Evolutionary conservation across 1,284 basidiomycete genomes (phyloP).

Genomic region (Boletus subluridellus): DNA sequence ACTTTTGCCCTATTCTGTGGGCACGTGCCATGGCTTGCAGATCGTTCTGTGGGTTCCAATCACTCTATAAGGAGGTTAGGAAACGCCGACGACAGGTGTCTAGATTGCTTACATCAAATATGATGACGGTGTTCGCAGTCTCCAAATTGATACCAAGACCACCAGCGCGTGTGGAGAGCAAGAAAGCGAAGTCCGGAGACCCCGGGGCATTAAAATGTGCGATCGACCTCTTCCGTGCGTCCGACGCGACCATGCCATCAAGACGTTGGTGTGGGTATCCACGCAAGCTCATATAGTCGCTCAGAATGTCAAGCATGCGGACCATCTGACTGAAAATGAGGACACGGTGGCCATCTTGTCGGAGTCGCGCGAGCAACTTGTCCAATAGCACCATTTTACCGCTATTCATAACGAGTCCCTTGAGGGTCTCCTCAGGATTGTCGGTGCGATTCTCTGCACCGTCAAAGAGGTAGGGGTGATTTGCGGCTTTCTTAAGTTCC

Average conservation of each 20-base stretch:
- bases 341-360: slow-evolving; percentile 91
- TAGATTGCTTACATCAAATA: slow-evolving; percentile 81
- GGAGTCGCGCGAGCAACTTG: slow-evolving; percentile 85
- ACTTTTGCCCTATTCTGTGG: slow-evolving; percentile 96
- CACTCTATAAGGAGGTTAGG: slow-evolving; percentile 54
- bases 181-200: slow-evolving; percentile 94
- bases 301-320: slow-evolving; percentile 96
- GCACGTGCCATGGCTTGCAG: slow-evolving; percentile 98
- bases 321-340: slow-evolving; percentile 99
- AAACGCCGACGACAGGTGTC: slow-evolving; percentile 10
- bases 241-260: slow-evolving; percentile 93
- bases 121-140: slow-evolving; percentile 97
- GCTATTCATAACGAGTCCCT: slow-evolving; percentile 96
- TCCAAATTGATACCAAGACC: slow-evolving; percentile 98
- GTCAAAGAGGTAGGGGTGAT: slow-evolving; percentile 97
- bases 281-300: slow-evolving; percentile 91
- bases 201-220: slow-evolving; percentile 96
- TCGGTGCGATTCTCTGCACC: slow-evolving; percentile 84
- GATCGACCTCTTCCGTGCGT: slow-evolving; percentile 88
- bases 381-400: slow-evolving; percentile 98
- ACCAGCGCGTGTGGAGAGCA: slow-evolving; percentile 95
- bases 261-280: slow-evolving; percentile 95
- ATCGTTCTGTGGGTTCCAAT: slow-evolving; percentile 98
- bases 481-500: slow-evolving; percentile 97
- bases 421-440: slow-evolving; percentile 82